These are phyloP conservation scores for Schizonepeta tenuifolia DNA, from an alignment of 257 asterid genomes.

Conservation along the genomic window DNA sequence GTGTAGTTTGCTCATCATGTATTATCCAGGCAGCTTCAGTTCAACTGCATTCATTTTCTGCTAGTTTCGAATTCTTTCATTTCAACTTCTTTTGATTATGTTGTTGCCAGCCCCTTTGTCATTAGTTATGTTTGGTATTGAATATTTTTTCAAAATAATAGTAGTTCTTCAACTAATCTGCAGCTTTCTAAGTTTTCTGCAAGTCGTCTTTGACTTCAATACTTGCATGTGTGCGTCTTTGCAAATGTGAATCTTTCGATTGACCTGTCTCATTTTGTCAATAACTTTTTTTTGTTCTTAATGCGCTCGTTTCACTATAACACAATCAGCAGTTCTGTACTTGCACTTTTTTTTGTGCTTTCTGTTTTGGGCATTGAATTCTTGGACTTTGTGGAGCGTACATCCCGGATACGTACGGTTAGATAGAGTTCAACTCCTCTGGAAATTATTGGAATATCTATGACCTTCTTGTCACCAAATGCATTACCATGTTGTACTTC, in stretches of 20 bases:
- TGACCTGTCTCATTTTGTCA: slow-evolving; percentile 6
- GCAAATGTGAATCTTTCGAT: neutral
- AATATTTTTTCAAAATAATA: neutral
- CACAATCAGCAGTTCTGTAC: neutral
- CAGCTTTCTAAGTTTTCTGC: neutral
- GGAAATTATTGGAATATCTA: no score
- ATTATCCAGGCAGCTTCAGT: neutral
- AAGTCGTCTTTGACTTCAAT: neutral
- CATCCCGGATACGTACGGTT: neutral
- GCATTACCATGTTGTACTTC: neutral
- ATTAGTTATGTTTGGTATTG: neutral
- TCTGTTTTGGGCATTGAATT: neutral
- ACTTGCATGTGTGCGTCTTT: neutral
- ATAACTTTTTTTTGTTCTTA: slow-evolving; percentile 3
- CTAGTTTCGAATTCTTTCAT: neutral
- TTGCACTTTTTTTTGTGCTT: slow-evolving; percentile 15
- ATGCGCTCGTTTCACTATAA: neutral
- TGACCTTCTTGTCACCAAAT: neutral
- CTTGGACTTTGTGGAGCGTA: neutral
- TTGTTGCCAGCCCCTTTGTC: neutral
- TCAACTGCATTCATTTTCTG: slow-evolving; percentile 6
- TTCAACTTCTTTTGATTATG: slow-evolving; percentile 4
- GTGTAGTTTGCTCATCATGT: slow-evolving; percentile 14
- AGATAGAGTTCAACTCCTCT: neutral
- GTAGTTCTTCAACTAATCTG: neutral